These are phyloP conservation scores for Alternaria tenuissima DNA, from an alignment of 2,329 filamentous ascomycete species.

Conservation along the genomic window DNA sequence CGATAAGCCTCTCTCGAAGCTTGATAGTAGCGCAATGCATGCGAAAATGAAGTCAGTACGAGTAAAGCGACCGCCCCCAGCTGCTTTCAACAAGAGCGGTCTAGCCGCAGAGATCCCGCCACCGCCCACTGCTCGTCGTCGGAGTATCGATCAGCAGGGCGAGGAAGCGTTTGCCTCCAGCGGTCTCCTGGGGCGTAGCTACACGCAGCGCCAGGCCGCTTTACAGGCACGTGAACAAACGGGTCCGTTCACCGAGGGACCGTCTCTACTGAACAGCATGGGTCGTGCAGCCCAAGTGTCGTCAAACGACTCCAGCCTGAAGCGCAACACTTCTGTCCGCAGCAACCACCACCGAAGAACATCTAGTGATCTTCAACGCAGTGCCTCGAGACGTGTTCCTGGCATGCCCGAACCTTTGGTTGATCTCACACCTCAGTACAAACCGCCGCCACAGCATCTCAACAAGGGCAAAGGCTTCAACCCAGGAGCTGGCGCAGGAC, in stretches of 20 bases:
- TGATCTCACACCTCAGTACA: slow-evolving; percentile 71
- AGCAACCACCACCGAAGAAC: slow-evolving; percentile 42
- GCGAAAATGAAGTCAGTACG: slow-evolving; percentile 50
- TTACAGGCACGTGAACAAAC: slow-evolving; percentile 50
- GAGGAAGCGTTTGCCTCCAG: slow-evolving; percentile 56
- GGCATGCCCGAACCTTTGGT: slow-evolving; percentile 68
- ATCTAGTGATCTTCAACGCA: slow-evolving; percentile 54
- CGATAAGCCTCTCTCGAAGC: slow-evolving; percentile 32
- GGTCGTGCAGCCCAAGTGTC: slow-evolving; percentile 38
- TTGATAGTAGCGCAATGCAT: slow-evolving; percentile 42
- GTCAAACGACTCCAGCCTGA: slow-evolving; percentile 35
- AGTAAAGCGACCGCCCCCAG: slow-evolving; percentile 48
- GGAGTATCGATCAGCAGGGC: slow-evolving; percentile 34
- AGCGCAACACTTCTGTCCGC: slow-evolving; percentile 43
- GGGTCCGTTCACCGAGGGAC: slow-evolving; percentile 64
- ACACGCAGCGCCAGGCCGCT: slow-evolving; percentile 57
- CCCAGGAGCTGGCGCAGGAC: slow-evolving; percentile 49
- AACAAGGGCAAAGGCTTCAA: slow-evolving; percentile 62
- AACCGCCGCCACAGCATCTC: slow-evolving; percentile 68
- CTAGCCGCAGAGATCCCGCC: slow-evolving; percentile 26
- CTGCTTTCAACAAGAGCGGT: slow-evolving; percentile 36
- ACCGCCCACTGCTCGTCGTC: slow-evolving; percentile 27
- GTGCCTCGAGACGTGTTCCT: slow-evolving; percentile 54
- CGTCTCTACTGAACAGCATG: slow-evolving; percentile 63
- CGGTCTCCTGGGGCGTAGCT: slow-evolving; percentile 60